Evolutionary conservation across 2,329 filamentous ascomycete genomes (phyloP), one percentile per base, ranked within the genome.

Genomic region (Coleophoma cylindrospora): DNA sequence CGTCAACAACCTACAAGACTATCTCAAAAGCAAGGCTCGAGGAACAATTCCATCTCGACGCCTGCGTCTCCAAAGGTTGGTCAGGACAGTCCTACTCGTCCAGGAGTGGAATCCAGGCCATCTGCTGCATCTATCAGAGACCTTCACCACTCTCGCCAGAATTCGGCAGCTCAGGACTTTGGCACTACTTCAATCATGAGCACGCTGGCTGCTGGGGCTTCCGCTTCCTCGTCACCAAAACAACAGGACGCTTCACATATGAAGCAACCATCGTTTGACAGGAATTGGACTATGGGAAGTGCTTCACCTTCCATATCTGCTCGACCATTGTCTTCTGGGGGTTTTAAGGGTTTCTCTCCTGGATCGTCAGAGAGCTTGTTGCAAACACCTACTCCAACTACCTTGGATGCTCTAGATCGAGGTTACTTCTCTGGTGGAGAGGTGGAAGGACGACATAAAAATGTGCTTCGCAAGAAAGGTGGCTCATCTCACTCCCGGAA

Each of bases 341-440:
- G 58, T 2, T 34, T 60, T 27, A 58, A 57, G 43, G 56, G 51
- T 51, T 68, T 47, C 58, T 63, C 52, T 53, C 64, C 54, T 63
- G 69, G 43, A 36, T 48, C 57, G 32, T 55, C 57, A 44, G 57
- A 68, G 70, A 50, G 48, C 40, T 27, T 10, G 9, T 27, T 6
- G 27, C 27, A 27, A 27, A 48, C 49, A 15, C 48, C 33, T 19
- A 53, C 57, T 21, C 45, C 54, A 11, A 55, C 52, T 88, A 95
- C 53, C 68, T 89, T 61, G 41, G 62, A 66, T 43, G 32, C 53
- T 11, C 47, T 63, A 14, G 94, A 97, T 61, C 81, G 90, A 34
- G 92, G 91, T 21, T 97, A 97, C 67, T 96, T 96, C 64, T 96
- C 92, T 8, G 90, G 91, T 3, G 87, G 87, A 14, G 92, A 97